Percentiles rank a stretch among this genome's conserved stretches.
Conservation (phyloP, 2,329 filamentous ascomycete species). For the Apiospora pterosperma region DNA sequence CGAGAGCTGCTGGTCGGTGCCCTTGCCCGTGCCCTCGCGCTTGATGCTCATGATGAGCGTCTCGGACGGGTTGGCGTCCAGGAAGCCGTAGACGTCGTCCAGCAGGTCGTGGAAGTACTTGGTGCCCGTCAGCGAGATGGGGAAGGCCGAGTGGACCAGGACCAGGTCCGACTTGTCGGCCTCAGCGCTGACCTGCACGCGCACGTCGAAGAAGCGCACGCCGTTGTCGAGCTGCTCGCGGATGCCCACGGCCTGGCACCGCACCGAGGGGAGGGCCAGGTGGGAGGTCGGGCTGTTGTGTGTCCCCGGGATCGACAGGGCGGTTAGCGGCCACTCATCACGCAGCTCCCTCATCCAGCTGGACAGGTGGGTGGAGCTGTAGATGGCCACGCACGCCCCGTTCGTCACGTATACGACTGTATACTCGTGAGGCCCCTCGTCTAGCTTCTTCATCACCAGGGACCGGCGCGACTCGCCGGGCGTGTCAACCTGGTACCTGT, state of each 20-base stretch:
- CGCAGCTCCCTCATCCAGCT: constrained; percentile 79
- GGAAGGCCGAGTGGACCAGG: constrained; percentile 88
- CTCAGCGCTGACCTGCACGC: constrained; percentile 55
- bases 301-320: constrained; percentile 88
- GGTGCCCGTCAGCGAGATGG: constrained; percentile 76
- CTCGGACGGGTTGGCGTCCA: constrained; percentile 75
- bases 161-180: constrained; percentile 61
- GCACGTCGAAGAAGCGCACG: constrained; percentile 90
- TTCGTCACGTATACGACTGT: constrained; percentile 64
- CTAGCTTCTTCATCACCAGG: constrained; percentile 56
- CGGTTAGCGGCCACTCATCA: constrained; percentile 69
- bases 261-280: constrained; percentile 83
- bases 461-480: constrained; percentile 60
- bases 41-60: constrained; percentile 85
- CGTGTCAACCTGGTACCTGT: constrained; percentile 70
- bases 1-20: constrained; percentile 75
- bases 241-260: constrained; percentile 81
- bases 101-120: constrained; percentile 78
- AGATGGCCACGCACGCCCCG: constrained; percentile 57
- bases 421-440: constrained; percentile 47
- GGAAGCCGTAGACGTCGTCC: constrained; percentile 68
- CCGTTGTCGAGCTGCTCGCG: constrained; percentile 81
- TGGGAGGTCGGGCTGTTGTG: constrained; percentile 91
- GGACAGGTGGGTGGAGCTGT: constrained; percentile 66
- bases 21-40: constrained; percentile 79